Evolutionary conservation across 495 filamentous ascomycete species (phyloP), one percentile per base, ranked within the genome.

Genomic region (Apodospora peruviana): DNA sequence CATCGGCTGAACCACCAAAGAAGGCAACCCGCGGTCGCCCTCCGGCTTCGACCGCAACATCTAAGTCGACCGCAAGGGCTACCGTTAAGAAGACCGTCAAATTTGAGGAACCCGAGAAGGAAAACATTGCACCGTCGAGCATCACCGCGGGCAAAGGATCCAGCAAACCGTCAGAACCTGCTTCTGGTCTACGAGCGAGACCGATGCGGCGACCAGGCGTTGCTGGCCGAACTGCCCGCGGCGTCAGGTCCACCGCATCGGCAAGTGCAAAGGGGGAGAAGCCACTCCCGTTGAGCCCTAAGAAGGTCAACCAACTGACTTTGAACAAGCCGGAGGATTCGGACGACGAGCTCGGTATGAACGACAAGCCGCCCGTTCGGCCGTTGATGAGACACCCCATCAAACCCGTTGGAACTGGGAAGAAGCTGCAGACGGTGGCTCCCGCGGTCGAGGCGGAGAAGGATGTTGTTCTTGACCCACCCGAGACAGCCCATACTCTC

Each of bases 91-190:
- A 81, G 62, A 70, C 68, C 1, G 77, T 81, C 51, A 77, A 69
- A 39, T 81, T 81, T 53, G 64, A 78, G 56, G 77, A 78, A 46
- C 74, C 76, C 1, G 75, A 79, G 59, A 78, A 81, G 55, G 77
- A 81, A 56, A 79, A 81, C 42, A 52, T 76, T 9, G 44, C 60
- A 17, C 71, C 70, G 7, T 22, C 57, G n/a, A 48, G 48, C 5
- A 49, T 27, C 9, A 27, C 25, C 20, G 43, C n/a, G 27, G n/a
- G 43, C 43, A 45, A 20, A 36, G 25, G 4, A 11, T 18, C 16
- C 46, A 51, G 4, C 23, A 69, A 68, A 49, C 45, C 60, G 1
- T 39, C 63, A 23, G 54, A 46, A 20, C 0, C 58, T 11, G 39
- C 47, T 18, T 25, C 50, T 17, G 61, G 59, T 18, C 45, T 67